These are phyloP conservation scores for Sporothrix pallida DNA, from an alignment of 2,329 filamentous ascomycete species.

Conservation along the genomic window DNA sequence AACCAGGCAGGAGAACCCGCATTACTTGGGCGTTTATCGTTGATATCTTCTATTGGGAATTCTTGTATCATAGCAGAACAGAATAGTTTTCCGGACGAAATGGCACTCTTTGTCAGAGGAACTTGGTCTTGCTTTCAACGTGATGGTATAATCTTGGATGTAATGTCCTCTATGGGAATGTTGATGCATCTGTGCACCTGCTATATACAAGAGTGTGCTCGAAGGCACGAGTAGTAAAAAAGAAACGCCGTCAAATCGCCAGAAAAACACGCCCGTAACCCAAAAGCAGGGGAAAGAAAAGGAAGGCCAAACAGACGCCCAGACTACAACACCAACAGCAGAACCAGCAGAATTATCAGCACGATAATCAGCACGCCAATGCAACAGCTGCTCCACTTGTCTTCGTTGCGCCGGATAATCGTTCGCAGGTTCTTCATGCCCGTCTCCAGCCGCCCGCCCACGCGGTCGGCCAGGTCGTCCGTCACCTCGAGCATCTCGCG, in stretches of 20 bases:
- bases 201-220: too few relatives aligned
- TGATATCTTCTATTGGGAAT: not conserved
- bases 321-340: conserved; percentile 67
- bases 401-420: conserved; percentile 89
- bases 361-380: conserved; percentile 88
- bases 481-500: conserved; percentile 84
- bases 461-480: conserved; percentile 82
- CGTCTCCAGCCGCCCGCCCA: conserved; percentile 81
- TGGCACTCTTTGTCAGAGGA: too few relatives aligned
- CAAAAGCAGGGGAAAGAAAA: not conserved
- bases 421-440: conserved; percentile 86
- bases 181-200: too few relatives aligned
- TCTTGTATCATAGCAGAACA: not conserved
- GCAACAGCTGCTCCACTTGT: conserved; percentile 84
- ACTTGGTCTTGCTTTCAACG: too few relatives aligned
- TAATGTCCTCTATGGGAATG: not conserved
- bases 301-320: not conserved
- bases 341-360: conserved; percentile 81
- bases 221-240: too few relatives aligned
- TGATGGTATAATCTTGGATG: not conserved
- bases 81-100: not conserved
- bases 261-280: not conserved
- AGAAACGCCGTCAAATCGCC: not conserved
- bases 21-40: conserved; percentile 24
- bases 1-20: not conserved